Conservation (phyloP, 805 yeast genomes). For the Ogataea zsoltii region DNA sequence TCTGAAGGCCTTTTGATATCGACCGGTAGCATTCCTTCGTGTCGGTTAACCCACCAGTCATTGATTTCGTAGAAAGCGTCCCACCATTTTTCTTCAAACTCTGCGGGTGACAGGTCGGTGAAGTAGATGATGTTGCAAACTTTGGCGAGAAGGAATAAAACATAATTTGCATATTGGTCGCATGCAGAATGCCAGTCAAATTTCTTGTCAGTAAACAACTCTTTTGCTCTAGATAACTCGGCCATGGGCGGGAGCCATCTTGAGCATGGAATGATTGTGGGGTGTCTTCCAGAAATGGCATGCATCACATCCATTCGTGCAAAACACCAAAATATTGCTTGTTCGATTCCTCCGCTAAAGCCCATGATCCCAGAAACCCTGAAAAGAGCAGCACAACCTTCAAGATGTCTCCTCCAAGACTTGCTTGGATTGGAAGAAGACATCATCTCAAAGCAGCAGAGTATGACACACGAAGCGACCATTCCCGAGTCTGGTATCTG, state of each 20-base stretch:
- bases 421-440: constrained; percentile 35
- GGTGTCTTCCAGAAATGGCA: constrained; percentile 40
- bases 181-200: constrained; percentile 18
- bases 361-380: constrained; percentile 40
- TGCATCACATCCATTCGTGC: constrained; percentile 44
- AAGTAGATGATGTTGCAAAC: constrained; percentile 37
- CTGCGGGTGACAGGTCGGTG: constrained; percentile 9
- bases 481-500: constrained; percentile 16
- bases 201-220: constrained; percentile 21
- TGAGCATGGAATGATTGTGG: constrained; percentile 37
- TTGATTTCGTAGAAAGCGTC: constrained; percentile 38
- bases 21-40: constrained; percentile 38
- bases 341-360: constrained; percentile 35
- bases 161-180: constrained; percentile 41
- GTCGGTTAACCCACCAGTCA: constrained; percentile 35
- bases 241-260: constrained; percentile 36
- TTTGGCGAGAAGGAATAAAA: constrained; percentile 39
- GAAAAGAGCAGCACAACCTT: constrained; percentile 42
- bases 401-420: constrained; percentile 42
- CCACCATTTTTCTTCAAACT: constrained; percentile 39
- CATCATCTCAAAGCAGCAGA: constrained; percentile 45
- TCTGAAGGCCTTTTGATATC: constrained; percentile 14
- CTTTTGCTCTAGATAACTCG: constrained; percentile 22
- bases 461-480: constrained; percentile 26
- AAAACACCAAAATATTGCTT: constrained; percentile 44